Base-by-base conservation (phyloP, 257 asterid species). In the Nicotiana attenuata region DNA sequence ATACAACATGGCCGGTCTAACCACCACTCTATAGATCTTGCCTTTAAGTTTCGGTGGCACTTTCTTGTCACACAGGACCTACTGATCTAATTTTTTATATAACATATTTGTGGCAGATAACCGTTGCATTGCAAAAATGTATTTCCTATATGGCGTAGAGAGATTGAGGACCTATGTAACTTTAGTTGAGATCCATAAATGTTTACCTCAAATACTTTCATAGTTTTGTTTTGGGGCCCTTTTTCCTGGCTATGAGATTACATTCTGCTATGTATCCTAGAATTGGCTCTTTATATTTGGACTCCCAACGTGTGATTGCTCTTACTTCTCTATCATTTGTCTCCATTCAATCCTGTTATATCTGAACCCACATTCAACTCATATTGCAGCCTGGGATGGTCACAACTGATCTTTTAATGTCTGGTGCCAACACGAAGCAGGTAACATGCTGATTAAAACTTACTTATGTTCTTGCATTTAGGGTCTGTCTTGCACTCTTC, bases 341-440 rank as follows among this genome's bases (percentile, higher is more conserved):
- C 61, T 24, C 61, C 24, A 73, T 47, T 22, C 31, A 61, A 20
- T 61, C 33, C 3, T 22, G 7, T 61, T 24, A 22, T 73, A 73
- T 73, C 24, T 73, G 61, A 73, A 73, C 79, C 61, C 79, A 15
- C 41, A 47, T 47, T 73, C 41, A 59, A 47, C 79, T 45, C 38
- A 22, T 38, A 41, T 71, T 75, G 87, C 93, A 95, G 99, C 99
- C 99, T 64, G 99, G 99, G 81, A 95, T 95, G 99, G 99, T 95
- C 38, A 95, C 99, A 3, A 95, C 98, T 31, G 99, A 95, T 88
- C 99, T 95, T 83, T 97, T 95, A 84, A 91, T 95, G 99, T 90
- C 97, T 24, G 99, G 98, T 41, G 97, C 97, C 60, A 91, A 91
- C 87, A 92, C 98, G 45, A 93, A 95, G 91, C 99, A 95, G 97